These are phyloP conservation scores for Aspergillus fijiensis DNA, from an alignment of 2,329 filamentous ascomycete species.

Conservation along the genomic window DNA sequence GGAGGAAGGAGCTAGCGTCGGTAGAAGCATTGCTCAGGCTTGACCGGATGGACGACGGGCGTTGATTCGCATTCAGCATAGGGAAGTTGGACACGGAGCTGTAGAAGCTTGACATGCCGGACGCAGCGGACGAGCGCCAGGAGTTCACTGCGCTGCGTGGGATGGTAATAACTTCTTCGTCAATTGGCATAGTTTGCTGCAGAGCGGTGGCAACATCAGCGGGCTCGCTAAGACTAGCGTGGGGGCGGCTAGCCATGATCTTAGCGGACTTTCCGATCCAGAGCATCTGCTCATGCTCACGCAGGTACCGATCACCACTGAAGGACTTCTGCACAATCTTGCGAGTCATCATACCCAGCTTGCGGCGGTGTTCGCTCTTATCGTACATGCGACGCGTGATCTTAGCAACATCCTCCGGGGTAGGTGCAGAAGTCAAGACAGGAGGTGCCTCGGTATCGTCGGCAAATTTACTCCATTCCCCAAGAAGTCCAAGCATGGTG, in stretches of 20 bases:
- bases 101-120: constrained; percentile 33
- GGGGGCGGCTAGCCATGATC: constrained; percentile 30
- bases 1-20: constrained; percentile 31
- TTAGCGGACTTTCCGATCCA: constrained; percentile 48
- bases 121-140: constrained; percentile 37
- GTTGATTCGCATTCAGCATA: constrained; percentile 17
- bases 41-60: constrained; percentile 28
- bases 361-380: constrained; percentile 56
- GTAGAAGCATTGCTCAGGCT: constrained; percentile 32
- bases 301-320: constrained; percentile 59
- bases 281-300: constrained; percentile 63
- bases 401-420: constrained; percentile 50
- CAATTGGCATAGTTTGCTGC: constrained; percentile 25
- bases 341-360: constrained; percentile 59
- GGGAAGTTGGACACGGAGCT: constrained; percentile 23
- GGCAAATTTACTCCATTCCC: constrained; percentile 61
- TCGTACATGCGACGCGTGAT: constrained; percentile 61
- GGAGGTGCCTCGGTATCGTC: constrained; percentile 49
- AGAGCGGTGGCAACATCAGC: constrained; percentile 28
- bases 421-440: constrained; percentile 51
- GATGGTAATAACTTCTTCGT: constrained; percentile 40
- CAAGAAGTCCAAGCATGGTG: constrained; percentile 60
- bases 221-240: constrained; percentile 25
- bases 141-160: constrained; percentile 35
- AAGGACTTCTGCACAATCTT: constrained; percentile 61